Conservation (phyloP, 139 green algal species). For the Tetraselmis striata region DNA sequence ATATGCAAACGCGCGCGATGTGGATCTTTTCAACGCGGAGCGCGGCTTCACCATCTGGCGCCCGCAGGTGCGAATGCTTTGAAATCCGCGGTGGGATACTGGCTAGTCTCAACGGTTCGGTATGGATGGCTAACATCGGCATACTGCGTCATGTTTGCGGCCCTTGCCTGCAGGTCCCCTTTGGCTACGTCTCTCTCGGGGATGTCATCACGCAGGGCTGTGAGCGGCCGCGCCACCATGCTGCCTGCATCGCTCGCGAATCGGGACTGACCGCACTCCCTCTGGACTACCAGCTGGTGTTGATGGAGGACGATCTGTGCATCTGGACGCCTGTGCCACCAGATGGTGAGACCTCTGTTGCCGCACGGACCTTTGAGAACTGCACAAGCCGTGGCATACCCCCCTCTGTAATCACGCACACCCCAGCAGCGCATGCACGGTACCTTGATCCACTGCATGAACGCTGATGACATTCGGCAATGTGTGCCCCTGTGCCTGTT, state of each 20-base stretch:
- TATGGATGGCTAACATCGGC: too few species aligned
- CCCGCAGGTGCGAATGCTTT: too few species aligned
- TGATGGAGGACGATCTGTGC: background rate
- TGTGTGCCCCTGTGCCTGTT: too few species aligned
- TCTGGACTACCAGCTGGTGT: background rate
- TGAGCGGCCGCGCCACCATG: conserved; percentile 6
- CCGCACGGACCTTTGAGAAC: too few species aligned
- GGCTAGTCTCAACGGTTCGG: too few species aligned
- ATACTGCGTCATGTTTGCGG: too few species aligned
- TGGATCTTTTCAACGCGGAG: conserved; percentile 4
- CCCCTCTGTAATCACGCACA: too few species aligned
- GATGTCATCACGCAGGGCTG: conserved; percentile 50
- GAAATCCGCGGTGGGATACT: too few species aligned
- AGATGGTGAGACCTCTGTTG: background rate
- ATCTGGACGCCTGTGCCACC: background rate
- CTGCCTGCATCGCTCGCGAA: background rate
- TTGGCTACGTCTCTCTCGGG: conserved; percentile 69
- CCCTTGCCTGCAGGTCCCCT: conserved; percentile 52
- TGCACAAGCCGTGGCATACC: too few species aligned
- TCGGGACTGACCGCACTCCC: background rate
- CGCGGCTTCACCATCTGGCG: conserved; percentile 74
- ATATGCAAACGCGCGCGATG: background rate
- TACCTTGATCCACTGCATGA: background rate
- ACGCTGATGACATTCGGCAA: too few species aligned
- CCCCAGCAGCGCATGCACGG: background rate